Evolutionary conservation across 495 filamentous ascomycete species (phyloP), one percentile per base, ranked within the genome.

Genomic region (Patellaria atrata): DNA sequence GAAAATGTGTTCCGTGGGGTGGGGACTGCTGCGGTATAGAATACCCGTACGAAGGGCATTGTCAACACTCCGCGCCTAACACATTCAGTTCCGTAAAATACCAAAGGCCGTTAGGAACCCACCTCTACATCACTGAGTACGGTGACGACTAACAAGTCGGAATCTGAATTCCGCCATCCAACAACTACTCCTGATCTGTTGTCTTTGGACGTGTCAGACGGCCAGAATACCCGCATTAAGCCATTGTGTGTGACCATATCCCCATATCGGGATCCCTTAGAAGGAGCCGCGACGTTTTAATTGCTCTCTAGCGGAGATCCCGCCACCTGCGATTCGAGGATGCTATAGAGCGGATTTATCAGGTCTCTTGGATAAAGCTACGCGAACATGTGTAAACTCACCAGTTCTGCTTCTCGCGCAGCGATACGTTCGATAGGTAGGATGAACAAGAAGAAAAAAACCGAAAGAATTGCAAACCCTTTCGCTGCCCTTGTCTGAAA

Each of bases 181-280:
- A 99, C 80, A 38, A 99, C 73, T 28, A 91, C 78, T 5, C 91
- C 91, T 22, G 78, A 69, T 14, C 40, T 28, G 13, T 65, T 61
- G 33, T 73, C 74, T 15, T 68, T 77, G 51, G 75, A 71, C 16
- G 75, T 73, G 62, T 96, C 85, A 40, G 78, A 77, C 42, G 89
- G 89, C 89, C 89, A 99, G 60, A 99, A 96, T 63, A 99, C 73
- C 57, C 89, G 79, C 73, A 96, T 79, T 65, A 96, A 64, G 47
- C 81, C 82, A 83, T 93, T 80, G 42, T 64, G 60, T 60, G 64
- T 66, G 56, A 73, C 63, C 72, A 81, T 92, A 64, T 70, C 84
- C 77, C 73, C 78, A 83, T 86, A 76, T 71, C 76, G 65, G 64
- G 61, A 36, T 27, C 43, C 42, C 26, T 65, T 72, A 97, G 64